Percentiles rank a stretch among this genome's conserved stretches.
Evolutionary conservation across 73 alveolate species (phyloP).

Genomic region (Tetrahymena elliotti): DNA sequence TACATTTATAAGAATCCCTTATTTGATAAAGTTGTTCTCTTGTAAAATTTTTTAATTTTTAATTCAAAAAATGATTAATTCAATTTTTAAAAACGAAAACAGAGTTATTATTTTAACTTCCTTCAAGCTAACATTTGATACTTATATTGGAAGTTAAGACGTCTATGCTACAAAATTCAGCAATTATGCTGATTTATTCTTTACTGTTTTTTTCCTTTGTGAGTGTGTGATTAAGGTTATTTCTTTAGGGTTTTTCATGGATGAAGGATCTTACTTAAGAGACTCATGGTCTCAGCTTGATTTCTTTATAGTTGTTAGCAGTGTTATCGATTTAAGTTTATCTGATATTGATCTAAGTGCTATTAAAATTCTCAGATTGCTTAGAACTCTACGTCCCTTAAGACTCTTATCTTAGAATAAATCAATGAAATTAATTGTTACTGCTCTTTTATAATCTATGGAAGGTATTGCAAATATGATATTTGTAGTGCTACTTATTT

Average conservation of each 20-base stretch:
- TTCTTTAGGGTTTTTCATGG: conserved; percentile 82
- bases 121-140: conserved; percentile 76
- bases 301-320: conserved; percentile 83
- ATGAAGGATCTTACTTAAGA: conserved; percentile 69
- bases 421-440: conserved; percentile 77
- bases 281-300: conserved; percentile 93
- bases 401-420: conserved; percentile 79
- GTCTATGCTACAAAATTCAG: background rate
- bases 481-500: conserved; percentile 54
- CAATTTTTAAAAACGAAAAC: conserved; percentile 60
- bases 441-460: conserved; percentile 78
- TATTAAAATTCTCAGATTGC: conserved; percentile 75
- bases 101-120: conserved; percentile 72
- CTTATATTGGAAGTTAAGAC: conserved; percentile 46
- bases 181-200: conserved; percentile 53
- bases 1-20: conserved; percentile 6
- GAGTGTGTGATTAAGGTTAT: conserved; percentile 76
- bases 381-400: conserved; percentile 83
- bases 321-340: conserved; percentile 72
- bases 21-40: conserved; percentile 55
- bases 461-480: conserved; percentile 76
- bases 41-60: conserved; percentile 25
- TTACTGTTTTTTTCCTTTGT: conserved; percentile 66
- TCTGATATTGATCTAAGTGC: conserved; percentile 55
- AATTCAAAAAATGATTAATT: conserved; percentile 60